Evolutionary conservation across 352 stramenopile species (phyloP), one percentile per base, ranked within the genome.

Genomic region (Phytophthora meadii): DNA sequence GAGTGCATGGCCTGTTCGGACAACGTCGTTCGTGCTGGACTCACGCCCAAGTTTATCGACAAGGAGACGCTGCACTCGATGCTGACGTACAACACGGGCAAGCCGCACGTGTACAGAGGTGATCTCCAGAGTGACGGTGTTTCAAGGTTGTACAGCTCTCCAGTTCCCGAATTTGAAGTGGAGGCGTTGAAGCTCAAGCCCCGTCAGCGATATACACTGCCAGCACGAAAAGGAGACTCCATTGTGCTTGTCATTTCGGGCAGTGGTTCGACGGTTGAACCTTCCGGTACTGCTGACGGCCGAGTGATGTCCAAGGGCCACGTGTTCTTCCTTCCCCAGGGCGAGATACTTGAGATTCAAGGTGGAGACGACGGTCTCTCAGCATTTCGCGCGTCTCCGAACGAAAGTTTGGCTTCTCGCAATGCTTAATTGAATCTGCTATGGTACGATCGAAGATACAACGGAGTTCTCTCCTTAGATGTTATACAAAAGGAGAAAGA

Each of bases 1-100:
- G 98, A 99, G 76, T 99, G 97, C 70, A 99, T 99, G 98, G 97
- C 97, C 27, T 98, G 96, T 49, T 98, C 87, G 28, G 97, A 99
- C 81, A 99, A 99, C 76, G 98, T 99, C 12, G 97, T 99, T 25
- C 94, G 98, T 45, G 97, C 97, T 5, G 98, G 97, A 19, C 77
- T 99, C 12, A 99, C 98, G 32, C 97, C 97, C 39, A 99, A 99
- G 81, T 98, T 98, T 69, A 98, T 98, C 55, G 98, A 99, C 86
- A 98, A 99, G 54, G 82, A 94, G 19, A 99, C 97, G 61, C 84
- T 99, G 34, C 84, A 97, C 46, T 84, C 92, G 12, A 99, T 99
- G 96, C 88, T 99, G 19, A 99, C 97, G 2, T 99, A 99, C 73
- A 75, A 82, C 52, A 72, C 64, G 44, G 70, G 67, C 19, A 66